These are phyloP conservation scores for Apiotrichum siamense DNA, from an alignment of 1,284 basidiomycete genomes.

Conservation along the genomic window DNA sequence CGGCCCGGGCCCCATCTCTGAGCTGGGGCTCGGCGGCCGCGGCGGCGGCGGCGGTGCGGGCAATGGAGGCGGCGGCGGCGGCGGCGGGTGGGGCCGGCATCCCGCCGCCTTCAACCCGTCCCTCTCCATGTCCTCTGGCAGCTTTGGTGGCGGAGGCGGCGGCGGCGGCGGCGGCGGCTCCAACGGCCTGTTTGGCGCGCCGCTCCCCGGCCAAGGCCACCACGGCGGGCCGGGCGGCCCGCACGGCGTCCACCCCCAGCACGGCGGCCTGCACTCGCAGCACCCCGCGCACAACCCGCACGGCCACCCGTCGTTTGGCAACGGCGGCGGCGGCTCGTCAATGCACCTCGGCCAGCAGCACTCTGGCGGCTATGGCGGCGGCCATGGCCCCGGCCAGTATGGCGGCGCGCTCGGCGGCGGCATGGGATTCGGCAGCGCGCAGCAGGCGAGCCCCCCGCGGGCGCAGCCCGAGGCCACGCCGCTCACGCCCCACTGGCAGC, in stretches of 20 bases:
- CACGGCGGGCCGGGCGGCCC: conserved; percentile 15
- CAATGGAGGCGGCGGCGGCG: conserved; percentile 2
- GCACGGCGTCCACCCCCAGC: conserved; percentile 12
- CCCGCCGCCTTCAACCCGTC: conserved; percentile 21
- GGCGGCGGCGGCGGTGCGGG: conserved; percentile 10
- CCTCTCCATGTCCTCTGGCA: conserved; percentile 13
- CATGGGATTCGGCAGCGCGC: conserved; percentile 19
- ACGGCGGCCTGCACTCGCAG: conserved; percentile 15
- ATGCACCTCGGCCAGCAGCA: conserved; percentile 28
- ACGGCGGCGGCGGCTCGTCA: conserved; percentile 14
- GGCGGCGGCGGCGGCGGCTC: conserved; percentile 14
- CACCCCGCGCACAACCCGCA: conserved; percentile 22
- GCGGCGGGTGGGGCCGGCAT: conserved; percentile 18
- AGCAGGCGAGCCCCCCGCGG: conserved; percentile 37
- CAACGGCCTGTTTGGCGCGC: conserved; percentile 15
- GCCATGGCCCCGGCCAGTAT: conserved; percentile 18
- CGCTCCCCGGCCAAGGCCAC: conserved; percentile 12
- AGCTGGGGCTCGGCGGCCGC: conserved; percentile 16
- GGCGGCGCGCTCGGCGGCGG: conserved; percentile 25
- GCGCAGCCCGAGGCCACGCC: conserved; percentile 27
- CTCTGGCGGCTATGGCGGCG: conserved; percentile 17
- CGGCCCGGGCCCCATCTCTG: conserved; percentile 17
- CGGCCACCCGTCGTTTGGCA: conserved; percentile 30
- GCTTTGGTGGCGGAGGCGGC: conserved; percentile 15
- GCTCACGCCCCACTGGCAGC: conserved; percentile 45